Evolutionary conservation across 2,329 filamentous ascomycete genomes (phyloP).

Genomic region (Fusarium humuli): DNA sequence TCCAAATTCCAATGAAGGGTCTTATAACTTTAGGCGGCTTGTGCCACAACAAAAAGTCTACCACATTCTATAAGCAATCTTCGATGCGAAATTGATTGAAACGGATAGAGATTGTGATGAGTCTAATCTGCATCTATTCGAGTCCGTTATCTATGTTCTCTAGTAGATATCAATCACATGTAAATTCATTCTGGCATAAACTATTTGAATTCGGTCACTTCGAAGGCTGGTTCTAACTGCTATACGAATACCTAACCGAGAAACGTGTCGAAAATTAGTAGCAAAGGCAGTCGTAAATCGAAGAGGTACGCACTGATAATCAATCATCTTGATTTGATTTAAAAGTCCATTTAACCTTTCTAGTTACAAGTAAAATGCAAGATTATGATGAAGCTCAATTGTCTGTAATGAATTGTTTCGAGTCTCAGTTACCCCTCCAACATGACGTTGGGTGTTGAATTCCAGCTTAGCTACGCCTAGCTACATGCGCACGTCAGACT

Average conservation of each 20-base stretch:
- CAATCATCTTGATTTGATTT: background rate
- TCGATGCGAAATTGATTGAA: background rate
- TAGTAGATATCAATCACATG: background rate
- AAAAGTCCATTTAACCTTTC: background rate
- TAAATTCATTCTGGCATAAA: background rate
- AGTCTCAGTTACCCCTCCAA: slow-evolving; percentile 37
- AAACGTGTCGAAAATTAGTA: background rate
- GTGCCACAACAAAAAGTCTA: background rate
- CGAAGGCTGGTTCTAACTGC: background rate
- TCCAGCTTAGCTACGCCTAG: slow-evolving; percentile 16
- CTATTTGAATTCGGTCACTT: background rate
- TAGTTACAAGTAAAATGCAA: background rate
- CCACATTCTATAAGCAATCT: background rate
- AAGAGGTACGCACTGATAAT: background rate
- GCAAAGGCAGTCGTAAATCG: too few relatives aligned
- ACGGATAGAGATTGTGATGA: background rate
- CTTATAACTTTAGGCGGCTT: background rate
- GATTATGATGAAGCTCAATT: background rate
- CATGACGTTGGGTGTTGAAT: slow-evolving; percentile 43
- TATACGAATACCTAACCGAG: background rate
- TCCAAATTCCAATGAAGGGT: background rate
- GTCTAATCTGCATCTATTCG: background rate
- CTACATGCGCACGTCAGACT: slow-evolving; percentile 13
- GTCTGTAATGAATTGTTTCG: background rate
- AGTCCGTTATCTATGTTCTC: background rate